Conservation (phyloP, 306 rosid species). For the Prunus padus region DNA sequence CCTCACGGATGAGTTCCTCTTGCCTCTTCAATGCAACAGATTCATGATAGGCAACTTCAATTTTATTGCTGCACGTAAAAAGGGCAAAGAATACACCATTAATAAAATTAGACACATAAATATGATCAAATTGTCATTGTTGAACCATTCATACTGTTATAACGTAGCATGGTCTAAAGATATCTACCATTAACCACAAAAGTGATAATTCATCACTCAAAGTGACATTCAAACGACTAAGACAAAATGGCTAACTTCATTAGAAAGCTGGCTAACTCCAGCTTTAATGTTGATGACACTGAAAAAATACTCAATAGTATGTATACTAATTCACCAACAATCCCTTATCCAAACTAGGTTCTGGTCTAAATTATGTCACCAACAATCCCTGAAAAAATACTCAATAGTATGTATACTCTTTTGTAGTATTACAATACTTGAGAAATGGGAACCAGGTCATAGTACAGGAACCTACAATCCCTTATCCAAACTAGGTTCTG, state of each 20-base stretch:
- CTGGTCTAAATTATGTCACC: neutral
- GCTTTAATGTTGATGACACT: neutral
- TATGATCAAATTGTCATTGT: neutral
- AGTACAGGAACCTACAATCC: neutral
- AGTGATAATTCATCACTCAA: neutral
- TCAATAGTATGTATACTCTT: neutral
- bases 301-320: neutral
- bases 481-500: neutral
- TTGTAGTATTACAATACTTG: neutral
- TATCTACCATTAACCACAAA: neutral
- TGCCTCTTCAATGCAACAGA: conserved; percentile 98
- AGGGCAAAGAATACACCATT: conserved; percentile 21
- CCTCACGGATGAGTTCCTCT: conserved; percentile 99
- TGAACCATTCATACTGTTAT: neutral
- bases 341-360: neutral
- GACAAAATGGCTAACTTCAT: neutral
- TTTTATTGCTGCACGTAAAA: conserved; percentile 72
- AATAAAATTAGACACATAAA: neutral
- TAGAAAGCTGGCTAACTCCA: neutral
- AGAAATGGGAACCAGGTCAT: neutral
- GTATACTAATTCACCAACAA: neutral
- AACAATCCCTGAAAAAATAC: too few relatives aligned
- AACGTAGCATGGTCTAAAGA: neutral
- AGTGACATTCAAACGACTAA: neutral
- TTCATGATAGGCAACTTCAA: conserved; percentile 98